Conservation (phyloP, 805 yeast genomes). For the Lachancea cidri region DNA sequence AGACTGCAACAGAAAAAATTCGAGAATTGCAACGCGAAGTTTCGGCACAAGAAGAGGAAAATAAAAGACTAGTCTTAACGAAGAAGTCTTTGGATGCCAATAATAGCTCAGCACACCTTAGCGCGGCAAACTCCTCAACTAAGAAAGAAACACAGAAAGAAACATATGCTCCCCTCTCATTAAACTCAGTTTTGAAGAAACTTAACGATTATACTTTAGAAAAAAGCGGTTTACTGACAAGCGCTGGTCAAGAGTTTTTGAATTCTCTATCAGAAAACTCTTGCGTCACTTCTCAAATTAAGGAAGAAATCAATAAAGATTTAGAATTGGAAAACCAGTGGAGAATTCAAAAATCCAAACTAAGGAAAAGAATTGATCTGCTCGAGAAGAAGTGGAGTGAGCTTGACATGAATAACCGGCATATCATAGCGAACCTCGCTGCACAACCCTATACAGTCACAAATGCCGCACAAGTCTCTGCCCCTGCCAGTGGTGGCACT, state of each 20-base stretch:
- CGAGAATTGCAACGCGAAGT: slow-evolving; percentile 18
- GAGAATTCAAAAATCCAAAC: slow-evolving; percentile 18
- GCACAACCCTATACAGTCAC: slow-evolving; percentile 19
- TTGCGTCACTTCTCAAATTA: slow-evolving; percentile 19
- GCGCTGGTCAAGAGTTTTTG: slow-evolving; percentile 24
- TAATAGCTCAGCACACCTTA: not conserved
- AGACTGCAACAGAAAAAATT: slow-evolving; percentile 10
- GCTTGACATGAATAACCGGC: slow-evolving; percentile 19
- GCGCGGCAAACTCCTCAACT: not conserved
- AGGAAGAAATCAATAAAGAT: slow-evolving; percentile 25
- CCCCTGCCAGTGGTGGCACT: slow-evolving; percentile 1
- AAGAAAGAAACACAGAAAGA: slow-evolving; percentile 1
- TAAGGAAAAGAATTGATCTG: slow-evolving; percentile 14
- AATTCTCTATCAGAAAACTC: slow-evolving; percentile 20
- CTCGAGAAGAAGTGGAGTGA: slow-evolving; percentile 25
- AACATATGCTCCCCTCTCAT: slow-evolving; percentile 1
- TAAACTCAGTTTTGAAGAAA: slow-evolving; percentile 15
- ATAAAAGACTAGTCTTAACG: slow-evolving; percentile 21
- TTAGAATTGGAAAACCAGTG: slow-evolving; percentile 23
- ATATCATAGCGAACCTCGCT: slow-evolving; percentile 18
- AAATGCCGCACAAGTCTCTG: not conserved
- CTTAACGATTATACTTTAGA: slow-evolving; percentile 21
- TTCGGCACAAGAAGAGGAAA: slow-evolving; percentile 16
- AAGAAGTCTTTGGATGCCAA: slow-evolving; percentile 16
- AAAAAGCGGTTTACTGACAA: slow-evolving; percentile 24